Conservation (phyloP, 306 rosid species). For the Sesbania bispinosa region DNA sequence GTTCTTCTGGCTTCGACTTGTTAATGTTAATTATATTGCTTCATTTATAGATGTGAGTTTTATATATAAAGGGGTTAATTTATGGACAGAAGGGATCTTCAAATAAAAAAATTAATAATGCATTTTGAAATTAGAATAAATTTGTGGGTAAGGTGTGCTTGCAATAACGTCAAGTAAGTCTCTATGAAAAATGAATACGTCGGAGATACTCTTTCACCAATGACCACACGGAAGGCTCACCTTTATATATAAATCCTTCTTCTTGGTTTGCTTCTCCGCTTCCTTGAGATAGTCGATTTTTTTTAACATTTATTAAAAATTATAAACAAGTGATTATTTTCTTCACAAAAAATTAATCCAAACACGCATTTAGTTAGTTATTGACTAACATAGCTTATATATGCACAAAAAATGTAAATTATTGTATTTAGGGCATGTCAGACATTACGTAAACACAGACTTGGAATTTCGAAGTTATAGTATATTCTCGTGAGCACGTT, state of each 20-base stretch:
- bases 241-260: not conserved
- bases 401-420: not conserved
- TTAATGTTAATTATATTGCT: too few species aligned
- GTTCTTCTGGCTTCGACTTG: not conserved
- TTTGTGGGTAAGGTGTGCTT: too few species aligned
- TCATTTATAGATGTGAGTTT: too few species aligned
- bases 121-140: too few species aligned
- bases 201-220: too few species aligned
- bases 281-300: too few species aligned
- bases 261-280: not conserved
- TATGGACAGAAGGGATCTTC: too few species aligned
- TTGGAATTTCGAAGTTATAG: not conserved
- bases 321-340: not conserved
- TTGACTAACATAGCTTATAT: not conserved
- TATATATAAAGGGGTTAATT: too few species aligned
- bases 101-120: too few species aligned
- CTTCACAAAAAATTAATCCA: not conserved
- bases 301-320: not conserved
- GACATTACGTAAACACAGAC: not conserved
- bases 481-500: not conserved
- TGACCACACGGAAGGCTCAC: not conserved
- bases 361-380: not conserved
- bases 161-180: too few species aligned
- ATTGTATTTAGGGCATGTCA: not conserved
- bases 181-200: too few species aligned